These are phyloP conservation scores for Sclerotinia borealis DNA, from an alignment of 2,329 filamentous ascomycete genomes.

Conservation along the genomic window DNA sequence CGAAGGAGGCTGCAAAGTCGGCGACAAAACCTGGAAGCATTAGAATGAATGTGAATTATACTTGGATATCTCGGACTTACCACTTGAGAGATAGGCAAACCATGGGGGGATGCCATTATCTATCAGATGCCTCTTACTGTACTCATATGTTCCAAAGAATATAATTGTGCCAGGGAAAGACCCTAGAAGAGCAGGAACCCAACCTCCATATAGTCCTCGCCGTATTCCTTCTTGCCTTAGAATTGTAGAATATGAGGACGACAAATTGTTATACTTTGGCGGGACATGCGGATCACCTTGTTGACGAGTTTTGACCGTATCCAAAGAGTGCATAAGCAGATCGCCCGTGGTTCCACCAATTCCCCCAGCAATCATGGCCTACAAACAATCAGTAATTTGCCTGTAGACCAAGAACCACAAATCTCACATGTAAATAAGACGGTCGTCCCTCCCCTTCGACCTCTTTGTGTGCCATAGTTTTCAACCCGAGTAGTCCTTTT, in stretches of 20 bases:
- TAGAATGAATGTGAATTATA: background rate
- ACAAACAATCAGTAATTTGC: conserved; percentile 20
- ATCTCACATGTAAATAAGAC: conserved; percentile 55
- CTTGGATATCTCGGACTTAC: conserved; percentile 40
- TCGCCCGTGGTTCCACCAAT: conserved; percentile 90
- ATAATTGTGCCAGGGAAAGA: conserved; percentile 91
- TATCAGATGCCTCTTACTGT: conserved; percentile 82
- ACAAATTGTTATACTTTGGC: conserved; percentile 85
- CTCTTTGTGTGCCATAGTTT: conserved; percentile 31
- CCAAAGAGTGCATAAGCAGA: conserved; percentile 97
- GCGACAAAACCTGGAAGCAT: conserved; percentile 69
- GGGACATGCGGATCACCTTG: conserved; percentile 93
- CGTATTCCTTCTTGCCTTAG: conserved; percentile 84
- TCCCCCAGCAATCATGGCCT: conserved; percentile 95
- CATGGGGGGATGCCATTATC: conserved; percentile 77
- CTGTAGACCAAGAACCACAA: conserved; percentile 8
- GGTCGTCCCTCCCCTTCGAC: conserved; percentile 50
- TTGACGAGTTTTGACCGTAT: conserved; percentile 97
- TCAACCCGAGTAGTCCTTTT: conserved; percentile 21
- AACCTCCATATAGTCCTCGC: conserved; percentile 87
- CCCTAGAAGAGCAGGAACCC: conserved; percentile 80
- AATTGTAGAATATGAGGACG: conserved; percentile 87
- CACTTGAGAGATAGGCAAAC: conserved; percentile 78
- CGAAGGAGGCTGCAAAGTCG: conserved; percentile 82
- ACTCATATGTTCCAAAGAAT: conserved; percentile 97